These are phyloP conservation scores for Clitoria ternatea DNA, from an alignment of 306 rosid species.

Conservation along the genomic window DNA sequence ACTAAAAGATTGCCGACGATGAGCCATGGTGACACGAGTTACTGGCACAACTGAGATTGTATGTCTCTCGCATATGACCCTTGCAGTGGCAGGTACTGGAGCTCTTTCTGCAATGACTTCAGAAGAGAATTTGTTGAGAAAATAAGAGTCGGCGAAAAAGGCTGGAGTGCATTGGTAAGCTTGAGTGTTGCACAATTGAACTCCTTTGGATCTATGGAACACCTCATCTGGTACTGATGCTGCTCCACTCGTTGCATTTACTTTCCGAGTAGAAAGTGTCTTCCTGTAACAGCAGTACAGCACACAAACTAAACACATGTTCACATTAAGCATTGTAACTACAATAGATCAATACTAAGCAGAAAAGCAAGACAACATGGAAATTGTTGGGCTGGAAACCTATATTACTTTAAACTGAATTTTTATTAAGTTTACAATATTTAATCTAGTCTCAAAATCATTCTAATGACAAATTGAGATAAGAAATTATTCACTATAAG, in stretches of 20 bases:
- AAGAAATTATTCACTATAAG: too few relatives aligned
- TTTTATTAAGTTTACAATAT: neutral
- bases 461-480: neutral
- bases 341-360: neutral
- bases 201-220: constrained; percentile 88
- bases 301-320: neutral
- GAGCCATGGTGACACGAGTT: constrained; percentile 81
- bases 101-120: constrained; percentile 88
- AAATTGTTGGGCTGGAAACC: neutral
- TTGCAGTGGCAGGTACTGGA: constrained; percentile 59
- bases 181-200: constrained; percentile 88
- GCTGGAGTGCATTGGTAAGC: constrained; percentile 93
- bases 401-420: too few relatives aligned
- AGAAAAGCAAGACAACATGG: constrained; percentile 5
- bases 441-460: neutral
- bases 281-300: constrained; percentile 44
- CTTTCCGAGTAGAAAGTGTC: constrained; percentile 79
- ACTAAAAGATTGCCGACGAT: constrained; percentile 62
- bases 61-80: constrained; percentile 90
- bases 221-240: constrained; percentile 93
- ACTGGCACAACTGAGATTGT: constrained; percentile 86
- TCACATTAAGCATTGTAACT: constrained; percentile 6
- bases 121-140: constrained; percentile 85
- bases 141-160: constrained; percentile 86
- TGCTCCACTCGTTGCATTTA: constrained; percentile 85